Evolutionary conservation across 1,284 basidiomycete species (phyloP).

Genomic region (Cryptococcus sp.): DNA sequence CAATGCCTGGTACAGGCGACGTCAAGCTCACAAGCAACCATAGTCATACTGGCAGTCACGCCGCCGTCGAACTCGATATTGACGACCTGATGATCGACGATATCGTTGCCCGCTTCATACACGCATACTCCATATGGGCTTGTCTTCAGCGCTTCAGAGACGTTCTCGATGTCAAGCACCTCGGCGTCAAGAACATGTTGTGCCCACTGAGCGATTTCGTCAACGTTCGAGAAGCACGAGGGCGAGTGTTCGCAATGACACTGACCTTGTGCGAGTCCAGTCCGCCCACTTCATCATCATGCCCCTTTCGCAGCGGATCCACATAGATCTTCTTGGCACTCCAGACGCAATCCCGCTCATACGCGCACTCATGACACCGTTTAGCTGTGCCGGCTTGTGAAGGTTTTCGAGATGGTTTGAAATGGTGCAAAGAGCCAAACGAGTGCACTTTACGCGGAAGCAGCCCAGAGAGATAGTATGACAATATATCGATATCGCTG

Average conservation of each 20-base stretch:
- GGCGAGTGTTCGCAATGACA: background rate
- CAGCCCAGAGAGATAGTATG: slow-evolving; percentile 61
- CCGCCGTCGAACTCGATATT: slow-evolving; percentile 78
- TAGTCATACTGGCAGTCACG: slow-evolving; percentile 75
- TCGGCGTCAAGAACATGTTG: slow-evolving; percentile 65
- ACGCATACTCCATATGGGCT: slow-evolving; percentile 80
- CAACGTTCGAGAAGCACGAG: background rate
- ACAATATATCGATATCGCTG: slow-evolving; percentile 80
- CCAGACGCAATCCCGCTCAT: slow-evolving; percentile 72
- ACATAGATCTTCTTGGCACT: slow-evolving; percentile 69
- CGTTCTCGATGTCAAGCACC: slow-evolving; percentile 73
- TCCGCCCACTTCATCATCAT: slow-evolving; percentile 3
- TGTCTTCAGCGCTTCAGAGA: slow-evolving; percentile 63
- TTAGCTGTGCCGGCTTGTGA: slow-evolving; percentile 64
- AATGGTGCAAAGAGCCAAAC: slow-evolving; percentile 79
- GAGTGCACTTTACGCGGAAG: slow-evolving; percentile 71
- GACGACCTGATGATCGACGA: slow-evolving; percentile 79
- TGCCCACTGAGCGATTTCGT: slow-evolving; percentile 27
- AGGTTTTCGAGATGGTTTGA: slow-evolving; percentile 72
- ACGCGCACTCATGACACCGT: slow-evolving; percentile 71
- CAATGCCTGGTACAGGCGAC: background rate
- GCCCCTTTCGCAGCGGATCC: slow-evolving; percentile 6
- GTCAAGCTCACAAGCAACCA: slow-evolving; percentile 56
- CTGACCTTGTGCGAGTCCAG: slow-evolving; percentile 4
- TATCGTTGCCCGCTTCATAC: slow-evolving; percentile 78